These are phyloP conservation scores for Forsythia viridissima DNA, from an alignment of 257 asterid genomes.

Conservation along the genomic window DNA sequence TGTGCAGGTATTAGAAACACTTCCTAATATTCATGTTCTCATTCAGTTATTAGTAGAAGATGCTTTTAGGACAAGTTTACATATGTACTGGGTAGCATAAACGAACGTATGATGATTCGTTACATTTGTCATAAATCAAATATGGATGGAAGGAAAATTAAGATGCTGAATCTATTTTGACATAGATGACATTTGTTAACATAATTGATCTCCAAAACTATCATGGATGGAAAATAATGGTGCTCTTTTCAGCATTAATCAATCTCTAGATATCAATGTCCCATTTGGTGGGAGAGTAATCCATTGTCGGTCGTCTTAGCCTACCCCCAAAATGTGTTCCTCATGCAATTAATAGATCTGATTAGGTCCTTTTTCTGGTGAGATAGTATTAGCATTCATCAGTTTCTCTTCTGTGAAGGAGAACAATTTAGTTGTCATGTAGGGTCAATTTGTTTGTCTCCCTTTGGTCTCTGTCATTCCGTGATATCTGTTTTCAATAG, in stretches of 20 bases:
- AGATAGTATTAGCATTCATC: too few relatives aligned
- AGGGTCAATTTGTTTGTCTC: neutral
- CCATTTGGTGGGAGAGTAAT: neutral
- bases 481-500: neutral
- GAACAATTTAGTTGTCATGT: neutral
- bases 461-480: neutral
- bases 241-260: neutral
- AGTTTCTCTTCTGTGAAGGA: too few relatives aligned
- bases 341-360: neutral
- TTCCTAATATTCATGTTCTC: neutral
- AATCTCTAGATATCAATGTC: neutral
- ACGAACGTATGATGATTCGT: neutral
- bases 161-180: neutral
- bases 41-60: neutral
- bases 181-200: neutral
- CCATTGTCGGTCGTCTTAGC: neutral
- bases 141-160: too few relatives aligned
- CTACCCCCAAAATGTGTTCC: neutral
- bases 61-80: too few relatives aligned
- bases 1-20: constrained; percentile 64
- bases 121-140: neutral
- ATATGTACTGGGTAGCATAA: neutral
- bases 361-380: neutral
- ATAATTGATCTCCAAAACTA: neutral
- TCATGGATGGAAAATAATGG: neutral